Evolutionary conservation across 495 filamentous ascomycete genomes (phyloP), one percentile per base, ranked within the genome.

Genomic region (Penicillium riverlandense): DNA sequence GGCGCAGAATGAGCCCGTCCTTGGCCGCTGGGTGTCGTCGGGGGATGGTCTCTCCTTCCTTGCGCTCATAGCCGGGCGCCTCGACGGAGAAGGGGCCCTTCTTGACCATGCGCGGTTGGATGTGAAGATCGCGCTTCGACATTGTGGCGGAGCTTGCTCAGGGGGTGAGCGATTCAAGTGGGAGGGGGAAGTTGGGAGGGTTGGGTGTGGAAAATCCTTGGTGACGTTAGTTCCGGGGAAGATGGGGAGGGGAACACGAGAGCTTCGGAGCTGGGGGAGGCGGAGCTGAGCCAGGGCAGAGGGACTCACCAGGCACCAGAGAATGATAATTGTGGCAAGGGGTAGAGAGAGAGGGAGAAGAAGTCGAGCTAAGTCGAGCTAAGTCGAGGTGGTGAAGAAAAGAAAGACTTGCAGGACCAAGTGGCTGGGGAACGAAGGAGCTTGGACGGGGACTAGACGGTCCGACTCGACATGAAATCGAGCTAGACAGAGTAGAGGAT

Each of bases 11-110:
- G 40, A 97, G 78, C 38, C 77, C 83, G 48, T 91, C 68, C 54
- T 85, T 83, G 44, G 82, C 72, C n/a, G 54, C 46, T 8, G 85
- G 83, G 63, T 89, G 79, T 43, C 91, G 80, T 48, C 91, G 84
- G 7, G 92, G 88, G 44, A 91, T 85, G 1, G 92, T 96, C 73
- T 98, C 91, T 55, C 92, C 92, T 35, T 86, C 73, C 51, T 86
- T 75, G 46, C 79, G 75, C 55, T 82, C 68, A 50, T 71, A 76
- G 45, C 82, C 84, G 11, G 91, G 81, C 11, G 78, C 85, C 53
- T 95, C 88, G 54, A 94, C 78, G 22, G 82, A 80, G 74, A 86
- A 94, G 16, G 88, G 88, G 6, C 58, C 55, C 54, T 67, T 72
- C 59, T 69, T 72, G 45, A 40, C 36, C 64, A 83, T 79, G 50